phyloP scores from a whole-genome alignment of 208 protist genomes.

The Leishmania tropica region DNA sequence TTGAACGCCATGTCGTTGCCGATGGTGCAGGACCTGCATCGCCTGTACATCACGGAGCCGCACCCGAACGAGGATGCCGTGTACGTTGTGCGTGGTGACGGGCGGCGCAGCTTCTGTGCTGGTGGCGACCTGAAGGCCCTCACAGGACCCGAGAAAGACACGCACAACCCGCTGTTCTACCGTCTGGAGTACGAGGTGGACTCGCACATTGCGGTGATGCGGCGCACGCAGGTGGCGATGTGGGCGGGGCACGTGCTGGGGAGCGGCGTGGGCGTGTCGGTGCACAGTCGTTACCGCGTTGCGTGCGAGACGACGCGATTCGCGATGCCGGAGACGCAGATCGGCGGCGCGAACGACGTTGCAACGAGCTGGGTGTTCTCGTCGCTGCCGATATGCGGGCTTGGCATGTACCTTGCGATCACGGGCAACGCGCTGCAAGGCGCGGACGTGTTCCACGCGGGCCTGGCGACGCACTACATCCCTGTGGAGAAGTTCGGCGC shows the following conservation, averaged over 20 bases:
- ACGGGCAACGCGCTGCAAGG: slow-evolving; percentile 81
- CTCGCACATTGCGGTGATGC: slow-evolving; percentile 65
- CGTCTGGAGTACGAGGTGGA: slow-evolving; percentile 72
- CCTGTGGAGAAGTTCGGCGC: slow-evolving; percentile 27
- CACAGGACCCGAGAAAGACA: slow-evolving; percentile 3
- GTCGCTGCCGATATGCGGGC: slow-evolving; percentile 40
- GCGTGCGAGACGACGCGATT: slow-evolving; percentile 76
- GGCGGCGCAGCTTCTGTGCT: slow-evolving; percentile 67
- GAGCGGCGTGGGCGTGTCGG: slow-evolving; percentile 79
- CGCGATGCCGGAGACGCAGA: slow-evolving; percentile 87
- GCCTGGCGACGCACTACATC: slow-evolving; percentile 82
- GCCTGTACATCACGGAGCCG: slow-evolving; percentile 39
- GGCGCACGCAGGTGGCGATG: slow-evolving; percentile 68
- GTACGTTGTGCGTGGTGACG: slow-evolving; percentile 47
- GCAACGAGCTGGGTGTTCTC: slow-evolving; percentile 69
- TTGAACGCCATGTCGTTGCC: slow-evolving; percentile 55
- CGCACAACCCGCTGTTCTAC: slow-evolving; percentile 53
- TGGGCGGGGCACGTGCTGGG: slow-evolving; percentile 88
- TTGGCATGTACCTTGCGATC: slow-evolving; percentile 80
- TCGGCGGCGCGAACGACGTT: slow-evolving; percentile 74
- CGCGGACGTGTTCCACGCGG: slow-evolving; percentile 61
- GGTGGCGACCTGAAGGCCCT: slow-evolving; percentile 72
- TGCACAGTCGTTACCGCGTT: slow-evolving; percentile 76
- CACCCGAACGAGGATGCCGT: slow-evolving; percentile 41
- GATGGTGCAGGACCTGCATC: slow-evolving; percentile 50